Conservation (phyloP, 2,329 filamentous ascomycete species). For the Colletotrichum sansevieriae region DNA sequence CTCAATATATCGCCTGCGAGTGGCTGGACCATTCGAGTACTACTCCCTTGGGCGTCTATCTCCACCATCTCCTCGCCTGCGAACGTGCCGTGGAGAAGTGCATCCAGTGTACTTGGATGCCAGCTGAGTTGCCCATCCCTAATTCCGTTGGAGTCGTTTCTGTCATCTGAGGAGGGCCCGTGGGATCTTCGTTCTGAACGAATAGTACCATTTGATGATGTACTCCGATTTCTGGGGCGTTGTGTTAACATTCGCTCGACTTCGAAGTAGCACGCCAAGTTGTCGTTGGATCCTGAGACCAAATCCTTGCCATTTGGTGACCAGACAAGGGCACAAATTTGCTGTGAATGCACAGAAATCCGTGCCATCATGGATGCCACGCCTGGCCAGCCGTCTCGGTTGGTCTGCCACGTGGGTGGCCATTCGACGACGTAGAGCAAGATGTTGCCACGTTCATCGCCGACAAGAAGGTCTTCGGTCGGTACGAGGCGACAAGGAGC, state of each 20-base stretch:
- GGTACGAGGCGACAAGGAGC: constrained; percentile 65
- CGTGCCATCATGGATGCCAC: constrained; percentile 82
- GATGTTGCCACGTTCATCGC: constrained; percentile 84
- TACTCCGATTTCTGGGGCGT: constrained; percentile 28
- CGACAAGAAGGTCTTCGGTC: constrained; percentile 87
- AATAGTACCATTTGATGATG: constrained; percentile 7
- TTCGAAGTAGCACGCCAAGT: constrained; percentile 86
- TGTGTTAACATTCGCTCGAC: constrained; percentile 66
- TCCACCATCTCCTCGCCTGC: not conserved
- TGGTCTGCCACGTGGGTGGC: constrained; percentile 74
- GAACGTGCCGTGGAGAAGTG: not conserved
- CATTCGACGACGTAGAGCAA: constrained; percentile 95
- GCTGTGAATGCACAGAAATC: constrained; percentile 84
- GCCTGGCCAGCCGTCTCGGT: constrained; percentile 78
- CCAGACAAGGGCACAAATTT: constrained; percentile 95
- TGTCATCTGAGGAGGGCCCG: not conserved
- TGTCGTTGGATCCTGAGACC: constrained; percentile 93
- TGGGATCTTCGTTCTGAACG: not conserved
- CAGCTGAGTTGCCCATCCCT: not conserved
- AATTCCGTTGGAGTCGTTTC: not conserved
- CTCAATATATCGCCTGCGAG: constrained; percentile 56
- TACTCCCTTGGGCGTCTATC: constrained; percentile 38
- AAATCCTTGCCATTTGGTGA: constrained; percentile 81
- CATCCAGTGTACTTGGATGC: not conserved
- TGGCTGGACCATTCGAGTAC: constrained; percentile 48